Base-by-base conservation (phyloP, 2,329 filamentous ascomycete species). In the Cladophialophora immunda region DNA sequence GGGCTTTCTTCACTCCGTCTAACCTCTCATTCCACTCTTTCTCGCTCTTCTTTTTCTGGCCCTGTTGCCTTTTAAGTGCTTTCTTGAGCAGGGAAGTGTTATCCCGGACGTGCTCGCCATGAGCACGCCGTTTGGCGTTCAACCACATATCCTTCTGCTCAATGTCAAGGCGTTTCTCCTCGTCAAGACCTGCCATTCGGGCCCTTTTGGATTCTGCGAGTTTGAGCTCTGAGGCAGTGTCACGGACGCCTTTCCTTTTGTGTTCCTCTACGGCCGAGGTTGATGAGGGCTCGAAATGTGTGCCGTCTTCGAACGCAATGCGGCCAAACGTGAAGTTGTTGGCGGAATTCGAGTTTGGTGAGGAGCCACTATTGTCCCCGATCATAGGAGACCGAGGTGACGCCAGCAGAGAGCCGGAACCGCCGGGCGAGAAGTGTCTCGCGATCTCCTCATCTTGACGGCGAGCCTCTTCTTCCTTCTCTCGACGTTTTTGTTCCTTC, bases 101-200 rank as follows among this genome's bases (percentile, higher is more conserved):
- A 75, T 98, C 93, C 67, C 89, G 89, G 36, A 97, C 90, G 76
- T 92, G 92, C 76, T 97, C 94, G 57, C 95, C 95, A 77, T 97
- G 92, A 1, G 91, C 93, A 27, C 91, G 89, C 79, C 93, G 92
- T 79, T 94, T 91, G 2, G 95, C 95, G 56, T 92, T 94, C 66
- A 97, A 84, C 95, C 95, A 99, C 65, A 90, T 84, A 75, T 99
- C 94, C 83, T 98, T 98, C 79, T 97, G 92, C 68, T 93, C 89
- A 53, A 98, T 90, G 67, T 97, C 92, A 68, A 89, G 89, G 64
- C 91, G 90, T 81, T 97, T 97, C 71, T 88, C 87, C 0, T 90
- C 87, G 73, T 94, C 91, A 75, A 97, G 87, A 30, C 83, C 86
- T 53, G 89, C 86, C 32, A 98, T 82, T 30, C 93, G 90, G 74